A percentile compares a stretch with the other conserved stretches of the same genome.
Evolutionary conservation across 2,329 filamentous ascomycete genomes (phyloP).

Genomic region (Ophiocordyceps polyrhachis-furcata): DNA sequence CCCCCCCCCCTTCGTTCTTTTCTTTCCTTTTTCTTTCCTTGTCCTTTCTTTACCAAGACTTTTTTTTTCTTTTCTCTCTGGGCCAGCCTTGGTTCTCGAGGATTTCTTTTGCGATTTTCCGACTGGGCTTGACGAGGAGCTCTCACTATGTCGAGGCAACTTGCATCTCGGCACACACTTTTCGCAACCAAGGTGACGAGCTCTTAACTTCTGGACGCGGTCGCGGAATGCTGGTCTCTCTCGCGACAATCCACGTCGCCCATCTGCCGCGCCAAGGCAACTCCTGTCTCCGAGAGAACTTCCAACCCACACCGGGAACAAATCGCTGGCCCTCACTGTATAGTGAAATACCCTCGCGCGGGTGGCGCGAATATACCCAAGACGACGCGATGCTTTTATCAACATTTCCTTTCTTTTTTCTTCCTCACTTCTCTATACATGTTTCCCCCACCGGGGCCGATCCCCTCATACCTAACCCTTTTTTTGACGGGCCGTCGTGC

Average conservation of each 20-base stretch:
- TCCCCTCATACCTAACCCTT: conserved; percentile 2
- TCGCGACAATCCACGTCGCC: background rate
- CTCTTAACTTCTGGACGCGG: background rate
- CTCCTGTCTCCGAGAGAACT: background rate
- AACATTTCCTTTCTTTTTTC: conserved; percentile 5
- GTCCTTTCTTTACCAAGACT: background rate
- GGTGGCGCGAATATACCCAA: conserved; percentile 7
- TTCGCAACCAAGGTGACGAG: background rate
- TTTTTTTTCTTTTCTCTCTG: background rate
- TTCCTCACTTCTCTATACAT: conserved; percentile 4
- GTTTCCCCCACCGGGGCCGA: conserved; percentile 1
- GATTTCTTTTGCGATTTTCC: background rate
- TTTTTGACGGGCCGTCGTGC: conserved; percentile 5
- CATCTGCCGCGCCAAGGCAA: background rate
- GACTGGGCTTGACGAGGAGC: background rate
- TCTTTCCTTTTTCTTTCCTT: background rate
- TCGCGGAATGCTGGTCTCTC: background rate
- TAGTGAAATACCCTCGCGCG: conserved; percentile 1
- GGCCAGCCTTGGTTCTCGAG: background rate
- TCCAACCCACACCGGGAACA: background rate
- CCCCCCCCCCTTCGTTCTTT: background rate
- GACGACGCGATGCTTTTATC: conserved; percentile 7
- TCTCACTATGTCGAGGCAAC: background rate
- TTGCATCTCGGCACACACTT: background rate
- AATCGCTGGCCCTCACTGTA: background rate